A percentile compares a stretch with the other conserved stretches of the same genome.
Evolutionary conservation across 352 stramenopile species (phyloP).

Genomic region (Globisporangium okanoganense): DNA sequence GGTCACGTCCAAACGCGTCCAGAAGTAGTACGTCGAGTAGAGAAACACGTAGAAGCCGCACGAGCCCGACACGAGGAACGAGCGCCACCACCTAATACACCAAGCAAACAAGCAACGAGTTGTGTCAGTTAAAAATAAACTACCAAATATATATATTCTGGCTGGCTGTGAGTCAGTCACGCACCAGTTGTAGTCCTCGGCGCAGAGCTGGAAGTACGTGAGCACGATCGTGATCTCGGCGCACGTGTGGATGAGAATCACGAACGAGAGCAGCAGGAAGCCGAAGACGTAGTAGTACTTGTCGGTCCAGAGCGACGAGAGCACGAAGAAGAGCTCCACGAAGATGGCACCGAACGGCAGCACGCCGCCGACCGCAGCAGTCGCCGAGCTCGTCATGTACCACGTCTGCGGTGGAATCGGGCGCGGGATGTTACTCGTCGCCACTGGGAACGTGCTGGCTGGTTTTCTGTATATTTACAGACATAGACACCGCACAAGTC

Average conservation of each 20-base stretch:
- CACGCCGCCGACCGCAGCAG: constrained; percentile 94
- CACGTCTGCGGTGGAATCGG: constrained; percentile 98
- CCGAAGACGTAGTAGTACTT: constrained; percentile 99
- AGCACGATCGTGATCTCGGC: constrained; percentile 99
- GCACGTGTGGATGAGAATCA: constrained; percentile 98
- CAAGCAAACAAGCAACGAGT: neutral
- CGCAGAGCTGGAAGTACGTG: constrained; percentile 99
- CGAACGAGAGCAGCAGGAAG: constrained; percentile 98
- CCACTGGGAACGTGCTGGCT: constrained; percentile 95
- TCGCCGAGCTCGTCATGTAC: constrained; percentile 96
- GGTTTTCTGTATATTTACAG: constrained; percentile 44
- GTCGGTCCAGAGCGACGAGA: constrained; percentile 97
- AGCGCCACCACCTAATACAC: constrained; percentile 94
- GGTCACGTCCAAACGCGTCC: constrained; percentile 92
- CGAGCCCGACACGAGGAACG: constrained; percentile 95
- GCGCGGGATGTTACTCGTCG: constrained; percentile 97
- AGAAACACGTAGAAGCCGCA: constrained; percentile 98
- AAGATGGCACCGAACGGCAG: constrained; percentile 99
- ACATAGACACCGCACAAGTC: neutral
- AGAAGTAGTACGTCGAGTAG: constrained; percentile 99
- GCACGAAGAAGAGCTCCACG: constrained; percentile 99
- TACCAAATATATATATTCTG: too few species aligned
- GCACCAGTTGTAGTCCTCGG: constrained; percentile 99
- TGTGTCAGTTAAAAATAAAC: neutral
- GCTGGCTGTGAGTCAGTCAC: too few species aligned